These are phyloP conservation scores for Cinnamomum micranthum DNA, from an alignment of 164 flowering plant genomes.

Conservation along the genomic window DNA sequence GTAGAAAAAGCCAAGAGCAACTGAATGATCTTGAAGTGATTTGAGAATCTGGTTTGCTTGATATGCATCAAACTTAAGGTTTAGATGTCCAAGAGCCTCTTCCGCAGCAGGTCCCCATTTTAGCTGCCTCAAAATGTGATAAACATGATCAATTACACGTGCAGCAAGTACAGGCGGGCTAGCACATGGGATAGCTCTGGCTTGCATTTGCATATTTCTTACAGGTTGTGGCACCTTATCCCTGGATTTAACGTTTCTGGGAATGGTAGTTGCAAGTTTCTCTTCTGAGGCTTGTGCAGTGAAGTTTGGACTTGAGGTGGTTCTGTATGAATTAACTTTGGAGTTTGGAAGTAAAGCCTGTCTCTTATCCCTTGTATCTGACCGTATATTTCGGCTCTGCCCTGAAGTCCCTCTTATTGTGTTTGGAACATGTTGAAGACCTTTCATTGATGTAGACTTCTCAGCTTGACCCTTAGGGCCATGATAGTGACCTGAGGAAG, in stretches of 20 bases:
- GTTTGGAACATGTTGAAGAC: slow-evolving; percentile 25
- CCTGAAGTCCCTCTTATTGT: slow-evolving; percentile 25
- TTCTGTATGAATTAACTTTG: slow-evolving; percentile 27
- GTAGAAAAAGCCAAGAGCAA: slow-evolving; percentile 80
- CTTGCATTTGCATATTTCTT: slow-evolving; percentile 21
- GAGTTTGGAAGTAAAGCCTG: slow-evolving; percentile 33
- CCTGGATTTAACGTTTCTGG: slow-evolving; percentile 5
- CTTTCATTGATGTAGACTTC: slow-evolving; percentile 24
- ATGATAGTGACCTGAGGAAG: slow-evolving; percentile 14
- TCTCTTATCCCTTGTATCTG: slow-evolving; percentile 30
- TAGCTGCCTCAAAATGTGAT: slow-evolving; percentile 36
- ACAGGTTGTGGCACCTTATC: slow-evolving; percentile 23
- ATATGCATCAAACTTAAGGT: slow-evolving; percentile 61
- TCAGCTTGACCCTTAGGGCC: slow-evolving; percentile 32
- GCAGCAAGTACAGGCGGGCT: slow-evolving; percentile 33
- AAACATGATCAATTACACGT: slow-evolving; percentile 43
- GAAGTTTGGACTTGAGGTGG: slow-evolving; percentile 23
- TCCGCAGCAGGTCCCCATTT: slow-evolving; percentile 85
- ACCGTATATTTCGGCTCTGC: slow-evolving; percentile 18
- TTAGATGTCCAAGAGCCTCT: slow-evolving; percentile 58
- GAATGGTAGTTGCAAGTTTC: slow-evolving; percentile 18
- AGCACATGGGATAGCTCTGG: slow-evolving; percentile 25
- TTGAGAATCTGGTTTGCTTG: slow-evolving; percentile 93
- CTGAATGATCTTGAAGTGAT: slow-evolving; percentile 65
- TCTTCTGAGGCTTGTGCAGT: slow-evolving; percentile 28